Conservation (phyloP, 768 basidiomycete species). For the Neoboletus magnificus region DNA sequence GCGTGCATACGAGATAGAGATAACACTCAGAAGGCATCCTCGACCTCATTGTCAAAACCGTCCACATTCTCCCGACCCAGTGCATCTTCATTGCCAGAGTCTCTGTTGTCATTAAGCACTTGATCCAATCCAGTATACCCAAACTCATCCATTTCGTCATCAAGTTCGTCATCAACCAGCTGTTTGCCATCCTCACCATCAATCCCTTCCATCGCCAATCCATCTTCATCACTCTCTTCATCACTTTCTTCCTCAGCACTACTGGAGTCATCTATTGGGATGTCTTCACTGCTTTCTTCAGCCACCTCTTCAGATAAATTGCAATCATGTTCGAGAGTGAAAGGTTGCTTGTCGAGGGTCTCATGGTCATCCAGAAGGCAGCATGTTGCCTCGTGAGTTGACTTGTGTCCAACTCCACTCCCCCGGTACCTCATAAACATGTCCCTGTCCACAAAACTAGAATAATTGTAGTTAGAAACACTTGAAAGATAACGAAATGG, state of each 20-base stretch:
- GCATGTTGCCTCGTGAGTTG: background rate
- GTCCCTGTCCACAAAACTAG: background rate
- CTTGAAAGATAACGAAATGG: too few species aligned
- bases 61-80: background rate
- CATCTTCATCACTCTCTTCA: background rate
- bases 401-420: too few species aligned
- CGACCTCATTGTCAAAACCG: too few species aligned
- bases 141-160: background rate
- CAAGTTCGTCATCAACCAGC: background rate
- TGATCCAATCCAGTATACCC: background rate
- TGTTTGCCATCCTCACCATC: background rate
- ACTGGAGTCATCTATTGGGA: background rate
- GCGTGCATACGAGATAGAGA: too few species aligned
- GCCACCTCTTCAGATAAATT: too few species aligned
- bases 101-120: background rate
- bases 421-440: background rate
- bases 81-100: background rate
- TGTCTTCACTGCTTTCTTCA: background rate
- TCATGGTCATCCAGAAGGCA: background rate
- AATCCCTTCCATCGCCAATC: too few species aligned
- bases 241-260: background rate
- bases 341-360: background rate
- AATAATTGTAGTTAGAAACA: too few species aligned
- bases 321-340: background rate
- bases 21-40: too few species aligned